These are phyloP conservation scores for Benincasa hispida DNA, from an alignment of 306 rosid genomes.

Conservation along the genomic window DNA sequence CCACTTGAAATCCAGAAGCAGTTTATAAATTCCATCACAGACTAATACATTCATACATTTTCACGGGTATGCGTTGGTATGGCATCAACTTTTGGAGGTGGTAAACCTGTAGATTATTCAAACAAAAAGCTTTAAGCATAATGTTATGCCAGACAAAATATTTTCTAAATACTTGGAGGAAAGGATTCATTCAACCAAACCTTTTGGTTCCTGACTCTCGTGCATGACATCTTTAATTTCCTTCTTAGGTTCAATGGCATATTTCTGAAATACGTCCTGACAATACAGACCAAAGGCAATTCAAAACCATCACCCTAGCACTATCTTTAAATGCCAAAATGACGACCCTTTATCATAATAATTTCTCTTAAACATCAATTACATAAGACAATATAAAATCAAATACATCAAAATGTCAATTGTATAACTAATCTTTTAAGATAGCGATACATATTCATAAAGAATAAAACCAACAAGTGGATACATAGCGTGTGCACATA, in stretches of 20 bases:
- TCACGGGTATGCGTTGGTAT: conserved; percentile 24
- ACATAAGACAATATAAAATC: not conserved
- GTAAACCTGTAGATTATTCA: conserved; percentile 30
- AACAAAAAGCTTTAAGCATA: conserved; percentile 9
- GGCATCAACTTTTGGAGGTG: conserved; percentile 24
- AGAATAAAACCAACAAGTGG: not conserved
- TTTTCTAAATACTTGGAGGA: not conserved
- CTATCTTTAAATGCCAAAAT: conserved; percentile 2
- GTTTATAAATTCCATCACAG: not conserved
- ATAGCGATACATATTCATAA: not conserved
- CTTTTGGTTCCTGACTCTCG: conserved; percentile 27
- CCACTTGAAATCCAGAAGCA: not conserved
- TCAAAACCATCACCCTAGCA: conserved; percentile 7
- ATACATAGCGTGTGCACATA: not conserved
- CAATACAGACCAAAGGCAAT: conserved; percentile 18
- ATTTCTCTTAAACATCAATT: not conserved
- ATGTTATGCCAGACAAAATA: not conserved
- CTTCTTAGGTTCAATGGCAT: conserved; percentile 30
- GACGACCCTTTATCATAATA: not conserved
- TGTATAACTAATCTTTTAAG: not conserved
- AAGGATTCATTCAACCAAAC: conserved; percentile 16
- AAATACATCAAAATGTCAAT: not conserved
- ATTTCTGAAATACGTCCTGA: conserved; percentile 48
- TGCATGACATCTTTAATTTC: conserved; percentile 14
- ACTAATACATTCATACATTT: conserved; percentile 37